A percentile compares a stretch with the other conserved stretches of the same genome.
Conservation (phyloP, 805 yeast genomes). For the Candida easanensis region DNA sequence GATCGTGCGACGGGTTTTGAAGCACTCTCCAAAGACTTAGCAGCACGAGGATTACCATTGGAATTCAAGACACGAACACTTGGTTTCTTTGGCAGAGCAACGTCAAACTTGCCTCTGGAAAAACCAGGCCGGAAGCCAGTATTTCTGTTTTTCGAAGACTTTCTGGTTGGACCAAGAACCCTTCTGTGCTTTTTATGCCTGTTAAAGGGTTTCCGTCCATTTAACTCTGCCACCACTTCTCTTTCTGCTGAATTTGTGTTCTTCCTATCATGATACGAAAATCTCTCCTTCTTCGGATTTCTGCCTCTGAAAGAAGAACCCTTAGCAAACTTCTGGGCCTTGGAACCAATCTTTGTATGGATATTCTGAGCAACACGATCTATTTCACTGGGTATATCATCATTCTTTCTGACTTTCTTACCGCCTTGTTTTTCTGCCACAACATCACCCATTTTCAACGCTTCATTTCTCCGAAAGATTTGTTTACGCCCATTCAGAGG, state of each 20-base stretch:
- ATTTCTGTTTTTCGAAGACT: neutral
- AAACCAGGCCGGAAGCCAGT: neutral
- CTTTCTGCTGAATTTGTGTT: neutral
- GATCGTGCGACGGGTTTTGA: neutral
- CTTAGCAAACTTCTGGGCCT: constrained; percentile 14
- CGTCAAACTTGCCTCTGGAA: constrained; percentile 7
- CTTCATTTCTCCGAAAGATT: neutral
- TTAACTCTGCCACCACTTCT: neutral
- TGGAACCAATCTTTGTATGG: constrained; percentile 6
- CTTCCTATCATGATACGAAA: constrained; percentile 14
- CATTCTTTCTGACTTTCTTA: neutral
- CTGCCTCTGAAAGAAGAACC: constrained; percentile 5
- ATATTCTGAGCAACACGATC: neutral
- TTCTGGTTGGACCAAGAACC: neutral
- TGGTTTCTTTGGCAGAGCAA: constrained; percentile 1
- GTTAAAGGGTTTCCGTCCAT: neutral
- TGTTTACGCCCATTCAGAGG: neutral
- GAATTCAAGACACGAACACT: constrained; percentile 5
- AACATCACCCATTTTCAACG: neutral
- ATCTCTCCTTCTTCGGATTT: constrained; percentile 3
- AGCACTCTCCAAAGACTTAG: too few relatives aligned
- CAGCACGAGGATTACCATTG: constrained; percentile 2
- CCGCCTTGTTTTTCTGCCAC: neutral
- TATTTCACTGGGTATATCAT: neutral
- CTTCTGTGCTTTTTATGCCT: constrained; percentile 10